These are phyloP conservation scores for Naegleria fowleri DNA, from an alignment of 208 protist species.

Conservation along the genomic window DNA sequence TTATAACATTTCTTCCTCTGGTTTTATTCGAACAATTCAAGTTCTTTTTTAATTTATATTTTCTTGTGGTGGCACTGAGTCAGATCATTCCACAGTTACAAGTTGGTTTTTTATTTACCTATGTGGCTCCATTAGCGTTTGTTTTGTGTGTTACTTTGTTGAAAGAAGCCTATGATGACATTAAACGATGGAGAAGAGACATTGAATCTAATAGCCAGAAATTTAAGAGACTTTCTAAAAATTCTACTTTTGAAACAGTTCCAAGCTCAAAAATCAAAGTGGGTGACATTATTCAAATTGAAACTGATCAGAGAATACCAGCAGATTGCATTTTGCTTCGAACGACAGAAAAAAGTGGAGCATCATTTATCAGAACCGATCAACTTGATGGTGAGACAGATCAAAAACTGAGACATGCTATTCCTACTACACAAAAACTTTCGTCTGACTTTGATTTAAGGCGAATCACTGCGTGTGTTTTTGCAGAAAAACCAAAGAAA, in stretches of 20 bases:
- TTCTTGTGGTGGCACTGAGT: constrained; percentile 79
- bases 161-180: constrained; percentile 89
- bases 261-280: constrained; percentile 77
- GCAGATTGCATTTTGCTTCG: constrained; percentile 91
- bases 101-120: constrained; percentile 86
- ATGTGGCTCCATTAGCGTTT: constrained; percentile 83
- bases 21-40: constrained; percentile 94
- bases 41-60: constrained; percentile 90
- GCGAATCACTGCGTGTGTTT: neutral
- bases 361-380: constrained; percentile 93
- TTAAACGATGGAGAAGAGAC: constrained; percentile 79
- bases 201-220: constrained; percentile 62
- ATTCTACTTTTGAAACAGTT: constrained; percentile 37
- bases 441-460: constrained; percentile 33
- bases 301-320: constrained; percentile 84
- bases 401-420: constrained; percentile 84
- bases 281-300: constrained; percentile 82
- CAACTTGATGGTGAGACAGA: constrained; percentile 98
- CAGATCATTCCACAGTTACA: constrained; percentile 64
- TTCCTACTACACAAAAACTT: constrained; percentile 50
- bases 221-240: constrained; percentile 56
- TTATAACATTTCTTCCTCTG: constrained; percentile 83
- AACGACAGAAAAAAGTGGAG: constrained; percentile 85
- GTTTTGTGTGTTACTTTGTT: constrained; percentile 75
- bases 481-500: constrained; percentile 67